Base-by-base conservation (phyloP, 257 asterid species). In the Petunia secreta region DNA sequence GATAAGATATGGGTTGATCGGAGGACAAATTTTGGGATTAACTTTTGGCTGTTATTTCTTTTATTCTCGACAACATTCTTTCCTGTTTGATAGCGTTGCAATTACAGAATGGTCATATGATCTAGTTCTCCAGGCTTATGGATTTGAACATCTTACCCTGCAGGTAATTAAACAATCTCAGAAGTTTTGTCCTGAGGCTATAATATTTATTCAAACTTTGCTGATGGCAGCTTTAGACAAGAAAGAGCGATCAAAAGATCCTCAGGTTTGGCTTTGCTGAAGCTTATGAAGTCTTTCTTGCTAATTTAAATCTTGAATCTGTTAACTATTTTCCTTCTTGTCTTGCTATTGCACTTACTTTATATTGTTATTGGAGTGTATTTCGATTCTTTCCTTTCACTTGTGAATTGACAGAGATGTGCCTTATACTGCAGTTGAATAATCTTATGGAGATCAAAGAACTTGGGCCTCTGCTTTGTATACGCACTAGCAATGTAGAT, bases 111-210 rank as follows among this genome's bases (percentile, higher is more conserved):
- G 44, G 50, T 57, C 3, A 50, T 71, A 34, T 71, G 44, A 34
- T 46, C 62, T 36, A 16, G 59, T 58, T 44, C 63, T 78, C 71
- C 13, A 62, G 36, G 37, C 81, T 36, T 63, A 37, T 48, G 37
- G 59, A 4, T 48, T 13, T 50, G 71, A 67, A 37, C 75, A 15
- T 52, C 74, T 44, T 53, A 1, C 46, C 37, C 8, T 84, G 84
- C 91, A 96, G 98, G 85, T 89, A 80, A 11, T 87, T 67, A 84
- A 85, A 71, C 98, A 92, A 82, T 94, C 98, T 46, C 84, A 83
- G 46, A 94, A 92, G 82, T 90, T 86, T 39, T 96, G 92, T 83
- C 98, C 99, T 0, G 99, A 94, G 92, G 97, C 97, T 41, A 79
- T 96, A 82, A 82, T 88, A 8, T 96, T 92, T 83, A 81, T 94